Evolutionary conservation across 306 rosid species (phyloP).

Genomic region (Comarum palustre): DNA sequence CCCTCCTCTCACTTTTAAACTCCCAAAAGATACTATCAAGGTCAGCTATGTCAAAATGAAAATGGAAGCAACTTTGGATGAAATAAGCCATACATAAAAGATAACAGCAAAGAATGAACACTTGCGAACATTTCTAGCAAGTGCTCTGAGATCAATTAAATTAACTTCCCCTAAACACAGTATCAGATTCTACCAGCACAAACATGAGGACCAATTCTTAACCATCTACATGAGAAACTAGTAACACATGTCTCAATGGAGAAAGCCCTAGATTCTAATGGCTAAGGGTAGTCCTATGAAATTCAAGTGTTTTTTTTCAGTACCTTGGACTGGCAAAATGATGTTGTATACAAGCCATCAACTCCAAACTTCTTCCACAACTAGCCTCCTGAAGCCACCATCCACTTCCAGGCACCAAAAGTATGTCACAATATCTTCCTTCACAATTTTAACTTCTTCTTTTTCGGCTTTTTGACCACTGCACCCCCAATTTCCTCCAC

Average conservation of each 20-base stretch:
- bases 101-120: neutral
- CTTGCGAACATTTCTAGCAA: neutral
- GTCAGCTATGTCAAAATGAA: neutral
- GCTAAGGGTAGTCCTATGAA: neutral
- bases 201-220: neutral
- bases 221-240: neutral
- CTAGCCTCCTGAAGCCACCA: neutral
- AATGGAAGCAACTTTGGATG: neutral
- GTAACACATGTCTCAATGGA: neutral
- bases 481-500: conserved; percentile 39
- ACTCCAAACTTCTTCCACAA: neutral
- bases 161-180: neutral
- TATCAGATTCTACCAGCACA: neutral
- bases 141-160: neutral
- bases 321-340: neutral
- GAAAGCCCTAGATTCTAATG: neutral
- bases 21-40: neutral
- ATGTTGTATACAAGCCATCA: neutral
- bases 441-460: conserved; percentile 46
- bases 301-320: neutral
- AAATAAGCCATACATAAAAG: neutral
- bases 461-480: conserved; percentile 41
- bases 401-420: neutral
- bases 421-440: neutral
- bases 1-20: neutral